Evolutionary conservation across 768 basidiomycete genomes (phyloP).

Genomic region (Mycena galericulata): DNA sequence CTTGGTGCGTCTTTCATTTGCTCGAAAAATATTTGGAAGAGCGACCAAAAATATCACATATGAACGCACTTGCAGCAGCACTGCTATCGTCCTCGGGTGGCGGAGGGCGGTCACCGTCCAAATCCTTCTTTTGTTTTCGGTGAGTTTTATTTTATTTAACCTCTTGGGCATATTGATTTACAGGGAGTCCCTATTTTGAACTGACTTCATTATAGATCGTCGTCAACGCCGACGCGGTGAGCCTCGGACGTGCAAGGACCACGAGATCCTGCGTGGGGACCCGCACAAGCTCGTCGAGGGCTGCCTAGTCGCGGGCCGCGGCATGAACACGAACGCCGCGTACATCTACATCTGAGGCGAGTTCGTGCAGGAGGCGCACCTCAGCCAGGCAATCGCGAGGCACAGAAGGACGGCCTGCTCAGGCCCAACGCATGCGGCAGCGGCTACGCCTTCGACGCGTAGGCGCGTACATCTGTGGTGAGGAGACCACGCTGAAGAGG

Average conservation of each 20-base stretch:
- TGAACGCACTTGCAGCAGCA: too few relatives aligned
- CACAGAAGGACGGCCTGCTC: slow-evolving; percentile 88
- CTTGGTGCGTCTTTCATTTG: too few relatives aligned
- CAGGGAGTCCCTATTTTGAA: too few relatives aligned
- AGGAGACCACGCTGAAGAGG: slow-evolving; percentile 99
- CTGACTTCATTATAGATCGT: slow-evolving; percentile 68
- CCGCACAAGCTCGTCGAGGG: slow-evolving; percentile 99
- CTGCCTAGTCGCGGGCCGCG: slow-evolving; percentile 95
- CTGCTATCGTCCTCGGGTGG: too few relatives aligned
- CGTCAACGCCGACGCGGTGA: slow-evolving; percentile 99
- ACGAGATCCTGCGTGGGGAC: slow-evolving; percentile 97
- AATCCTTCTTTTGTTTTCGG: too few relatives aligned
- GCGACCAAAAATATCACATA: too few relatives aligned
- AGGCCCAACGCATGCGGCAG: slow-evolving; percentile 93
- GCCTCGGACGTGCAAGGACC: slow-evolving; percentile 98
- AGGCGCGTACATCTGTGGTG: slow-evolving; percentile 99
- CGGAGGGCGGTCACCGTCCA: too few relatives aligned
- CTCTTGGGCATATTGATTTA: too few relatives aligned
- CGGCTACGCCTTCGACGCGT: slow-evolving; percentile 96
- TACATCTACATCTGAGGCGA: slow-evolving; percentile 99
- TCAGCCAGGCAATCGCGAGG: slow-evolving; percentile 97
- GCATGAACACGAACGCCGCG: slow-evolving; percentile 98
- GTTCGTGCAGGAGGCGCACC: slow-evolving; percentile 96
- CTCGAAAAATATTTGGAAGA: too few relatives aligned
- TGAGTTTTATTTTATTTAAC: too few relatives aligned